A percentile compares a stretch with the other conserved stretches of the same genome.
These are phyloP conservation scores for Monilinia polystroma DNA, from an alignment of 2,329 filamentous ascomycete species.

Conservation along the genomic window DNA sequence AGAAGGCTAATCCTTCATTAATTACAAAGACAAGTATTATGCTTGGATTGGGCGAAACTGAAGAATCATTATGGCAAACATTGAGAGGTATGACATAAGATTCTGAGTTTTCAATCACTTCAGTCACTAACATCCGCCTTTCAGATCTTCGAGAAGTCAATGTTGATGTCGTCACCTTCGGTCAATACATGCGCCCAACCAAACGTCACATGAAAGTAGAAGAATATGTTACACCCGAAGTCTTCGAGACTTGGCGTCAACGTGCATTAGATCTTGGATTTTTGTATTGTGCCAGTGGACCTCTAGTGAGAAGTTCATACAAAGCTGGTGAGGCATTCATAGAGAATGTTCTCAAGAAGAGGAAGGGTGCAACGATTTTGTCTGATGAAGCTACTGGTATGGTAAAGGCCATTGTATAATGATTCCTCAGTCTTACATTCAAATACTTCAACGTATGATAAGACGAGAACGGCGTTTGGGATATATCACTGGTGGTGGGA, in stretches of 20 bases:
- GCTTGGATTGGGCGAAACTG: slow-evolving; percentile 90
- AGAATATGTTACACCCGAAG: slow-evolving; percentile 87
- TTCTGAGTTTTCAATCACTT: not conserved
- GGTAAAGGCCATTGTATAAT: slow-evolving; percentile 35
- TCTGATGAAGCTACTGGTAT: slow-evolving; percentile 35
- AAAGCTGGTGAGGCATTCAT: slow-evolving; percentile 99
- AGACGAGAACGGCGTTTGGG: slow-evolving; percentile 18
- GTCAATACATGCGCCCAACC: slow-evolving; percentile 99
- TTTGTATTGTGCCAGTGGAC: slow-evolving; percentile 91
- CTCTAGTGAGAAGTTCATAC: slow-evolving; percentile 90
- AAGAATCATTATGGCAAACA: slow-evolving; percentile 78
- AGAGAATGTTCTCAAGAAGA: slow-evolving; percentile 76
- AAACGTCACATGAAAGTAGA: slow-evolving; percentile 97
- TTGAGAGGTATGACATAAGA: slow-evolving; percentile 56
- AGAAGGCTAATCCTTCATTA: slow-evolving; percentile 69
- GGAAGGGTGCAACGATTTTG: slow-evolving; percentile 36
- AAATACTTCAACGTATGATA: slow-evolving; percentile 17
- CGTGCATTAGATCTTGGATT: slow-evolving; percentile 93
- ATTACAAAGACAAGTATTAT: slow-evolving; percentile 99
- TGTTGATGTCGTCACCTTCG: slow-evolving; percentile 96
- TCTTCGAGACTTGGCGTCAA: slow-evolving; percentile 89
- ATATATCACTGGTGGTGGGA: slow-evolving; percentile 8
- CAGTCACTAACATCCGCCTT: slow-evolving; percentile 24
- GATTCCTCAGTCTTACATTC: slow-evolving; percentile 2
- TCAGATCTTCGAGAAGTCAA: slow-evolving; percentile 72